phyloP scores from a whole-genome alignment of 163 green algal species.

The Chlorella variabilis region DNA sequence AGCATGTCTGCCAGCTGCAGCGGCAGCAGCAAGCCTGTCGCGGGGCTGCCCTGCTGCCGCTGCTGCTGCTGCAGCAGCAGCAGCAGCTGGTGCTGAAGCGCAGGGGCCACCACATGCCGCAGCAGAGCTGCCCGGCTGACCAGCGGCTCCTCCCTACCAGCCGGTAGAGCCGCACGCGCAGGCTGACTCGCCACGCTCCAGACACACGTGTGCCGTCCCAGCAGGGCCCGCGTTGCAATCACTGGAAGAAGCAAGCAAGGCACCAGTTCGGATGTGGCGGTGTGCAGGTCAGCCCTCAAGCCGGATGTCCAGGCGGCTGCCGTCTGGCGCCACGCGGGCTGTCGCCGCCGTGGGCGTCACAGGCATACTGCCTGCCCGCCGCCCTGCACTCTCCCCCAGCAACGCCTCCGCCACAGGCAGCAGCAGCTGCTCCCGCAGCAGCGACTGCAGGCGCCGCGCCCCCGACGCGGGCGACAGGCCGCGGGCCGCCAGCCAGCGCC shows the following conservation, averaged over 20 bases:
- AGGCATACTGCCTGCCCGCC: not conserved
- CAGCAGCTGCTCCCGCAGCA: constrained; percentile 36
- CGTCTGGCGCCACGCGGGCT: not conserved
- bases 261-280: no score
- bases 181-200: no score
- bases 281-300: no score
- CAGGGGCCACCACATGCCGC: constrained; percentile 10
- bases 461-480: constrained; percentile 1
- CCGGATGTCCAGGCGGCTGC: not conserved
- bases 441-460: not conserved
- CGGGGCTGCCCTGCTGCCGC: not conserved
- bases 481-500: constrained; percentile 7
- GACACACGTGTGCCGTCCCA: no score
- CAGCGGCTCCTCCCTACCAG: not conserved
- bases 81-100: not conserved
- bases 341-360: not conserved
- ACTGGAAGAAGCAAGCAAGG: no score
- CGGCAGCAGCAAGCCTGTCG: not conserved
- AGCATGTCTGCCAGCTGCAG: constrained; percentile 22
- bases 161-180: no score
- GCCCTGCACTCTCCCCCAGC: not conserved
- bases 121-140: not conserved
- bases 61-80: not conserved
- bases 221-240: no score
- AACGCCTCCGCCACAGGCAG: constrained; percentile 12